phyloP scores from a whole-genome alignment of 83 land plant genomes.

The Isoetes engelmannii region DNA sequence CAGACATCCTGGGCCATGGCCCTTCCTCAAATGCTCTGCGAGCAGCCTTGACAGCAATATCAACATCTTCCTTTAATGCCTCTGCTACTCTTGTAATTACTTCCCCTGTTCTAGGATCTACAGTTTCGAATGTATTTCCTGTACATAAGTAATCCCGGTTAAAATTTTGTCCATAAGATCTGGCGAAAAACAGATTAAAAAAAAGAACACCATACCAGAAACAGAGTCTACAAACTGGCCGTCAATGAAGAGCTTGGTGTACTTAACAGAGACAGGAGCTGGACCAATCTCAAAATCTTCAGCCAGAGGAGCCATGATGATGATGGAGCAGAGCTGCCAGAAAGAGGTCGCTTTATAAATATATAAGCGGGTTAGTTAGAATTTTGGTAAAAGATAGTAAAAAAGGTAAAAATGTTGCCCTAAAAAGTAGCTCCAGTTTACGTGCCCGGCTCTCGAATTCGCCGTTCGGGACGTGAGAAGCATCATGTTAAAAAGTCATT shows the following conservation, averaged over 20 bases:
- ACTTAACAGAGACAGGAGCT: conserved; percentile 40
- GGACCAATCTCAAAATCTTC: conserved; percentile 26
- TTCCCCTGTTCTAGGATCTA: conserved; percentile 59
- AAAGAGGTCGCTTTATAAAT: too few species aligned
- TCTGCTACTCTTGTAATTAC: conserved; percentile 47
- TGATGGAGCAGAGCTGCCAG: too few species aligned
- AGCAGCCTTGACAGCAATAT: conserved; percentile 63
- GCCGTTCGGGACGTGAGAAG: too few species aligned
- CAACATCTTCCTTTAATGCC: conserved; percentile 57
- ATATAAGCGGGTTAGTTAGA: too few species aligned
- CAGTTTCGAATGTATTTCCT: conserved; percentile 71
- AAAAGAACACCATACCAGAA: conserved; percentile 32
- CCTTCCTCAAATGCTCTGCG: conserved; percentile 71
- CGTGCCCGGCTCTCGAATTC: too few species aligned
- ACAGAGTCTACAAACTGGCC: conserved; percentile 63
- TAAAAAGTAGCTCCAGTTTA: too few species aligned
- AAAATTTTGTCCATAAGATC: not conserved
- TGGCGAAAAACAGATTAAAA: not conserved
- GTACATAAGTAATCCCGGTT: not conserved
- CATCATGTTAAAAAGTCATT: too few species aligned
- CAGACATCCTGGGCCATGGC: conserved; percentile 61
- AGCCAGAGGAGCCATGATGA: not conserved
- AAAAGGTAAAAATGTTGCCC: too few species aligned
- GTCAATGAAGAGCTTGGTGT: conserved; percentile 62
- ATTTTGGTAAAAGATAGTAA: too few species aligned